Base-by-base conservation (phyloP, 2,329 filamentous ascomycete genomes). In the Fusarium xylarioides region DNA sequence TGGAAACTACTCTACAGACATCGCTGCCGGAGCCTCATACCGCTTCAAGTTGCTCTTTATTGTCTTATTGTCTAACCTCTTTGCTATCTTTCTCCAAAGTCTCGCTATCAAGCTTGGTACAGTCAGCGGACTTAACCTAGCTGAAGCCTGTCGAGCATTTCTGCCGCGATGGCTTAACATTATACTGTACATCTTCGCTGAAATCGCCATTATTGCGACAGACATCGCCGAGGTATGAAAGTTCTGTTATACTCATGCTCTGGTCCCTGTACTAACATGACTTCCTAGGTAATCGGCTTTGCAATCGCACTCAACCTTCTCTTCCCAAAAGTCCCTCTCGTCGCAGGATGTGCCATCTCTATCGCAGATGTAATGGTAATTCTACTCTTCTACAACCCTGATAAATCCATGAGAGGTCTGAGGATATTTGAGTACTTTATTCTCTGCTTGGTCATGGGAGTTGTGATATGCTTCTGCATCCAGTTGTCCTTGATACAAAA, bases 231-330 rank as follows among this genome's bases (percentile, higher is more conserved):
- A 93, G 74, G 77, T 79, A 60, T 19, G 40, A 2, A 11, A 14
- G 4, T 14, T 11, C 2, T 30, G 30, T 10, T 11, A 11, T 30
- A 30, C 30, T n/a, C n/a, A n/a, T n/a, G n/a, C n/a, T n/a, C n/a
- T n/a, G n/a, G n/a, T n/a, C n/a, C n/a, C n/a, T n/a, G n/a, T n/a
- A n/a, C n/a, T n/a, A n/a, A n/a, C n/a, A n/a, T n/a, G n/a, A n/a
- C n/a, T n/a, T n/a, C n/a, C n/a, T n/a, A n/a, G n/a, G 91, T 93
- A 26, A 92, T 93, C 72, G 91, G 91, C 56, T 92, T 90, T 23
- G 91, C 91, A 18, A 92, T 93, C 70, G 91, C 89, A 4, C 82
- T 93, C 54, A 92, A 93, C 73, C 83, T 93, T 19, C 84, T 93
- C 37, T 86, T 91, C 28, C 89, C 89, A 2, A 83, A 88, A 64